Evolutionary conservation across 495 filamentous ascomycete genomes (phyloP), one percentile per base, ranked within the genome.

Genomic region (Aspergillus nidulans): DNA sequence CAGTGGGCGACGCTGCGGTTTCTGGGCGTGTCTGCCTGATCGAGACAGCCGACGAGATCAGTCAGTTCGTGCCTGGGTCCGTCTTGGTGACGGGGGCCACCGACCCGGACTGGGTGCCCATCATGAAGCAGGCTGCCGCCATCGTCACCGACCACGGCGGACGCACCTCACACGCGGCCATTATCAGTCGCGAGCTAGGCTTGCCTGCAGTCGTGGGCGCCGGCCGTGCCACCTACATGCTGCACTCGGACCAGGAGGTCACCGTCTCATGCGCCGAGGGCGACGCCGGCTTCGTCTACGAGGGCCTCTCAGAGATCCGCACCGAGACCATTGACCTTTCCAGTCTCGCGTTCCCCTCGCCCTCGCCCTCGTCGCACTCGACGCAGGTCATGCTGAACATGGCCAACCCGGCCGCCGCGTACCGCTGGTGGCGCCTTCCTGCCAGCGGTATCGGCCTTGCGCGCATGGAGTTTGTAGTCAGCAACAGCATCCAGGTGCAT

Each of bases 91-190:
- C 68, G 2, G 44, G 40, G 13, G 36, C 66, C 8, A 72, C 69
- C 1, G 69, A 72, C 34, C 69, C 68, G 13, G 69, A 72, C 50
- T 72, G 69, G 69, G 68, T 69, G 19, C 68, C 69, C 4, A 57
- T 72, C 41, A 72, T 72, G 69, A 70, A 70, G 58, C 59, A 54
- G 9, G 69, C 69, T 3, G 61, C 51, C 1, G 69, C 64, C 18
- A 68, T 72, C 23, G 46, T 72, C 55, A 72, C 67, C 8, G 69
- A 72, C 58, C 69, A 72, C 16, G 69, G 69, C 23, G 69, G 69
- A n/a, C 64, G 68, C 10, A 72, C 69, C 5, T 72, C 69, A 6
- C 69, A 72, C 54, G 69, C 69, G 15, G 69, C 69, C 16, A 72
- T 72, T 46, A 64, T 72, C 51, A 72, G 69, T 52, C 69, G 69